These are phyloP conservation scores for Eucalyptus cloeziana DNA, from an alignment of 345 rosid species.

Conservation along the genomic window DNA sequence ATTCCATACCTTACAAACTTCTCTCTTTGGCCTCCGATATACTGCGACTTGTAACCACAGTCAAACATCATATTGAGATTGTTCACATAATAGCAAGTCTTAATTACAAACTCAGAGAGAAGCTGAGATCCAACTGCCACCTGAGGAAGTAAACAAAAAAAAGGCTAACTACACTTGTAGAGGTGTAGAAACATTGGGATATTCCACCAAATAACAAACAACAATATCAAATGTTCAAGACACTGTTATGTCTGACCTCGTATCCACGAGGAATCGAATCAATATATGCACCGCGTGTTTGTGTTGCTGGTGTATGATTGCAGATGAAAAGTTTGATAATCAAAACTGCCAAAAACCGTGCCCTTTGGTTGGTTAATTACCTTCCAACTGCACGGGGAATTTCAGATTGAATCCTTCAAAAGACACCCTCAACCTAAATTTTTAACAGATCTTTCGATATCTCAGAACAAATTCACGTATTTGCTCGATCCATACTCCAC, in stretches of 20 bases:
- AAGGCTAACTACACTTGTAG: not conserved
- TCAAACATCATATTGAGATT: conserved; percentile 36
- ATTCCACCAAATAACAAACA: not conserved
- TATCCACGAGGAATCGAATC: not conserved
- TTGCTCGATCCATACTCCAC: not conserved
- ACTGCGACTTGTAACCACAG: conserved; percentile 62
- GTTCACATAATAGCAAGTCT: not conserved
- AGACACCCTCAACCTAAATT: not conserved
- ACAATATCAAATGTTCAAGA: not conserved
- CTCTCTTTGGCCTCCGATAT: conserved; percentile 64
- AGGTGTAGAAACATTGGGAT: not conserved
- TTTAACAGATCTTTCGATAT: not conserved
- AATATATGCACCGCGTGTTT: not conserved
- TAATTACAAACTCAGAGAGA: not conserved
- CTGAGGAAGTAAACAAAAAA: not conserved
- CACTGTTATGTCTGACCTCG: not conserved
- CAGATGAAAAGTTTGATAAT: not conserved
- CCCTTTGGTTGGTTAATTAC: not conserved
- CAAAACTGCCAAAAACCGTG: not conserved
- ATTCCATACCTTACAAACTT: conserved; percentile 54
- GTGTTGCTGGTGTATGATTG: not conserved
- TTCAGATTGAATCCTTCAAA: not conserved
- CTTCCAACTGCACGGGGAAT: not conserved
- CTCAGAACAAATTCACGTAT: not conserved
- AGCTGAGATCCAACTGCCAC: not conserved